A percentile compares a stretch with the other conserved stretches of the same genome.
phyloP scores from a whole-genome alignment of 2,329 filamentous ascomycete genomes.

The Immersiporthe knoxdaviesiana region DNA sequence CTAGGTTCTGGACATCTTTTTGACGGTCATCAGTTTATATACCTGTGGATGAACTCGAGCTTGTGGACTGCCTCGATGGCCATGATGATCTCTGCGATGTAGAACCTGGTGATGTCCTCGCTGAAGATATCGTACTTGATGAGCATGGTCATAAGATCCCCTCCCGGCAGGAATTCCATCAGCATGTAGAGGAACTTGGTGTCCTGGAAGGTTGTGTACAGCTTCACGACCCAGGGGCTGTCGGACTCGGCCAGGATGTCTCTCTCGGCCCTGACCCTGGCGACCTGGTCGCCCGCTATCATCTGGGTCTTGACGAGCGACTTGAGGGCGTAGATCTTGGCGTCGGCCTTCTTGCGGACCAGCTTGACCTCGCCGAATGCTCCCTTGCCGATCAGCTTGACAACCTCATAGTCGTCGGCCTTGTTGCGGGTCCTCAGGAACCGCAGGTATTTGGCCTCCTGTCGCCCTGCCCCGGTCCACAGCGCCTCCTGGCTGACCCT shows the following conservation, averaged over 20 bases:
- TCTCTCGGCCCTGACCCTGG: constrained; percentile 77
- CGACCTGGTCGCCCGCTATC: constrained; percentile 81
- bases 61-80: constrained; percentile 83
- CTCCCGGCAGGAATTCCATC: constrained; percentile 81
- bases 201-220: constrained; percentile 81
- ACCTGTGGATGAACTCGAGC: constrained; percentile 79
- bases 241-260: constrained; percentile 80
- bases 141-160: constrained; percentile 82
- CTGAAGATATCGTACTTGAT: constrained; percentile 86
- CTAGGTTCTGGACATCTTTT: too few species aligned
- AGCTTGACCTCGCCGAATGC: constrained; percentile 80
- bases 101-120: constrained; percentile 81
- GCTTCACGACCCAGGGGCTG: constrained; percentile 79
- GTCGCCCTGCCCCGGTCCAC: constrained; percentile 47
- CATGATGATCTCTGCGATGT: constrained; percentile 79
- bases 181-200: constrained; percentile 76
- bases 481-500: constrained; percentile 61
- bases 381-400: constrained; percentile 81
- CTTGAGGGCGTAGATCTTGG: constrained; percentile 79
- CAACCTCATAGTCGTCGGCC: constrained; percentile 72
- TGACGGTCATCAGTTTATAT: too few species aligned
- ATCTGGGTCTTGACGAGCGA: constrained; percentile 79
- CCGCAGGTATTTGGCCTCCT: constrained; percentile 70
- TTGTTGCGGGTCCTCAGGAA: constrained; percentile 73
- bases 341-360: constrained; percentile 74